Percentiles rank a stretch among this genome's conserved stretches.
phyloP scores from a whole-genome alignment of 2,329 filamentous ascomycete genomes.

The Calonectria hongkongensis region DNA sequence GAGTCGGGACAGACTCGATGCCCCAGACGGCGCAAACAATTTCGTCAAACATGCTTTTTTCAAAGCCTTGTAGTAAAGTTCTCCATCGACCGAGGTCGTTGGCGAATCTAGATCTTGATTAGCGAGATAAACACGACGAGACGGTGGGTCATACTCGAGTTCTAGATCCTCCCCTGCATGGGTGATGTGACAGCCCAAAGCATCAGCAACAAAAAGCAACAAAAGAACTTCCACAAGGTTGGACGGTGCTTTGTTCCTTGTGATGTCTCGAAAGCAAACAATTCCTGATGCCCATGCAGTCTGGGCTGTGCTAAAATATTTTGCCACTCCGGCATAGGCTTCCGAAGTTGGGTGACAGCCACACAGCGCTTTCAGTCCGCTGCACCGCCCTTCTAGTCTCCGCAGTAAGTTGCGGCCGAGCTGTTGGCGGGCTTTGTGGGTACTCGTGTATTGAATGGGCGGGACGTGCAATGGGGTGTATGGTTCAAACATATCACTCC shows the following conservation, averaged over 20 bases:
- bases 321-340: slow-evolving; percentile 32
- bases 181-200: slow-evolving; percentile 41
- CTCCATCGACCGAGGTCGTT: slow-evolving; percentile 55
- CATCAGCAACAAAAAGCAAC: slow-evolving; percentile 49
- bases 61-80: slow-evolving; percentile 41
- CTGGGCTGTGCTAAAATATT: slow-evolving; percentile 27
- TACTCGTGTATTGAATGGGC: slow-evolving; percentile 39
- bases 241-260: slow-evolving; percentile 41
- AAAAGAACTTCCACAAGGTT: slow-evolving; percentile 41
- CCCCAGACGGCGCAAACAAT: slow-evolving; percentile 51
- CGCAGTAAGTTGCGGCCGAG: slow-evolving; percentile 37
- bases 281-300: slow-evolving; percentile 44
- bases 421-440: slow-evolving; percentile 33
- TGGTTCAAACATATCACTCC: background rate
- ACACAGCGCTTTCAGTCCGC: slow-evolving; percentile 35
- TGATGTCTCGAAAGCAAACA: slow-evolving; percentile 41
- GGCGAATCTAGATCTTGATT: slow-evolving; percentile 48
- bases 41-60: slow-evolving; percentile 50
- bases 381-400: slow-evolving; percentile 41
- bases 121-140: background rate
- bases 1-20: slow-evolving; percentile 18
- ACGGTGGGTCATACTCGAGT: slow-evolving; percentile 36
- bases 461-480: background rate
- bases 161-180: slow-evolving; percentile 29
- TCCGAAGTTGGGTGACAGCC: background rate